phyloP scores from a whole-genome alignment of 345 rosid species.

The Crucihimalaya himalaica region DNA sequence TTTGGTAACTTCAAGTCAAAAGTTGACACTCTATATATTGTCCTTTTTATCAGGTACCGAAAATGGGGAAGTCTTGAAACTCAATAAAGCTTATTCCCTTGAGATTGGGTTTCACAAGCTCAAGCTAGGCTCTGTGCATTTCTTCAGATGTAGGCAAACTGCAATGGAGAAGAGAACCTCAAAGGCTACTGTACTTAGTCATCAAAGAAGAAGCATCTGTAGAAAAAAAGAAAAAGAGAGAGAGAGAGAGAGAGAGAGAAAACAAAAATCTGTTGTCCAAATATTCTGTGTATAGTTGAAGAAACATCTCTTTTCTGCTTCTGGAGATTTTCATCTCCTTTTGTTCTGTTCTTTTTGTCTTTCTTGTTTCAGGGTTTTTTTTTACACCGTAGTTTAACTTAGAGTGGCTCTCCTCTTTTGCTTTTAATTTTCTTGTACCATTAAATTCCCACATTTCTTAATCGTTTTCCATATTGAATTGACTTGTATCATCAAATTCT shows the following conservation, averaged over 20 bases:
- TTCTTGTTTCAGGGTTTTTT: conserved; percentile 13
- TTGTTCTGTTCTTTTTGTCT: conserved; percentile 11
- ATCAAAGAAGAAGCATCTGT: conserved; percentile 36
- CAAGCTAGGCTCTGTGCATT: conserved; percentile 32
- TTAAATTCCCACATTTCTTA: conserved; percentile 24
- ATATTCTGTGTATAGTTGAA: conserved; percentile 39
- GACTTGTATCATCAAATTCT: too few species aligned
- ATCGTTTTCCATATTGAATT: conserved; percentile 15
- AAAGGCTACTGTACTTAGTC: conserved; percentile 35
- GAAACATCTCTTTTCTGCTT: conserved; percentile 33
- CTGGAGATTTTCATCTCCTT: conserved; percentile 22
- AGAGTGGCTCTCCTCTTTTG: conserved; percentile 31
- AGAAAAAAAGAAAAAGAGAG: conserved; percentile 20
- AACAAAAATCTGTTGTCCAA: conserved; percentile 24
- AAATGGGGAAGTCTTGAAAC: conserved; percentile 41
- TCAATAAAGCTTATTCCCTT: conserved; percentile 13
- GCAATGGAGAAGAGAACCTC: conserved; percentile 28
- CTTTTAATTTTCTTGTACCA: conserved; percentile 13
- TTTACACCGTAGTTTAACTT: conserved; percentile 28
- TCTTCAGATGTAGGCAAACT: conserved; percentile 33
- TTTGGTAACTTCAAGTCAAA: neutral
- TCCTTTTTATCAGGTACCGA: conserved; percentile 33
- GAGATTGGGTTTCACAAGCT: conserved; percentile 25
- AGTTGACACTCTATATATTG: neutral
- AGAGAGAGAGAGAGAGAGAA: conserved; percentile 7